Base-by-base conservation (phyloP, 2,329 filamentous ascomycete species). In the Fusarium miscanthi region DNA sequence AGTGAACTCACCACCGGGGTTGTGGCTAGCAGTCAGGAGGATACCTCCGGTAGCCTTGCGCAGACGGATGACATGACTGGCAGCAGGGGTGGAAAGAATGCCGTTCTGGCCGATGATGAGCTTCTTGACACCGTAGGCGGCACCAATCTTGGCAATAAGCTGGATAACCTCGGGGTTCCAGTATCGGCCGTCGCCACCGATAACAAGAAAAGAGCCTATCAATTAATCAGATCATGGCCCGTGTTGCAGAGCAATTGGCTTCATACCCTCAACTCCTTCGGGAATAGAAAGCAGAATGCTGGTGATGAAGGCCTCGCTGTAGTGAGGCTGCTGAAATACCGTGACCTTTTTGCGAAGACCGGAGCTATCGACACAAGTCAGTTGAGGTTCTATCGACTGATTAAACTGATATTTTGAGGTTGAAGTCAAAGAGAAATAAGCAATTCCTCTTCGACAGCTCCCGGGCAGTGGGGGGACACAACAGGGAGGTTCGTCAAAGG, bases 291-390 rank as follows among this genome's bases (percentile, higher is more conserved):
- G 90, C 76, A 99, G 90, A 81, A 98, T 97, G 83, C 94, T 95
- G 74, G 95, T 89, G 76, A 99, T 90, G 83, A 99, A 99, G 58
- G 95, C 91, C 85, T 99, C 96, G 84, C 94, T 95, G 89, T 99
- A 99, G 86, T 99, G 90, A 68, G 91, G 88, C 84, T 98, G 88
- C 84, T 99, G 94, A 88, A 99, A 99, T 82, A 97, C 93, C 80
- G 94, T 94, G 86, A 98, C 96, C 90, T 97, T 98, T 87, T 99
- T 99, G 74, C 96, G 94, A 83, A 99, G 94, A 84, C 96, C 96
- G 76, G 96, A 99, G 77, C 95, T 98, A 79, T 64, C 70, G 25
- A 57, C 12, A 45, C 23, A 41, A 14, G 70, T 75, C 52, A 76
- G 70, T 37, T 54, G 7, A 64, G 46, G 30, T 49, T 59, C 27